Evolutionary conservation across 1,139 yeast genomes (phyloP).

Genomic region (Meyerozyma sp.): DNA sequence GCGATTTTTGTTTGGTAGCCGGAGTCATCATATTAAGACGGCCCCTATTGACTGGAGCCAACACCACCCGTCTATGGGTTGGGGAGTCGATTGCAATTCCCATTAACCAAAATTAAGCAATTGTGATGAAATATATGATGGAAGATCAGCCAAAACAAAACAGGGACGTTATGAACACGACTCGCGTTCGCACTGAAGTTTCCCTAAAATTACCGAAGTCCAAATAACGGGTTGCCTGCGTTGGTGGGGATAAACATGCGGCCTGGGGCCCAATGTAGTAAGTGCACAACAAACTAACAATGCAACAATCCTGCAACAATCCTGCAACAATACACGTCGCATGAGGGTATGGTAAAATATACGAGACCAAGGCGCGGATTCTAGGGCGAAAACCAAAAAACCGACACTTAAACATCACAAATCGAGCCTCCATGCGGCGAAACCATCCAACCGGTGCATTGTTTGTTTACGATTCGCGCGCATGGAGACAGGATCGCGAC

Average conservation of each 20-base stretch:
- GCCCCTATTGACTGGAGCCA: constrained; percentile 12
- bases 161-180: neutral
- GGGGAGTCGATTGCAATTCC: neutral
- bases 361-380: neutral
- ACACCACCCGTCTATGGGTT: constrained; percentile 10
- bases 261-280: neutral
- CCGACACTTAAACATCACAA: neutral
- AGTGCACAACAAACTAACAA: neutral
- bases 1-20: neutral
- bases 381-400: neutral
- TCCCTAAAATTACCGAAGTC: constrained; percentile 1
- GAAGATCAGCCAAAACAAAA: constrained; percentile 1
- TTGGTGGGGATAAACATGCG: neutral
- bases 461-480: constrained; percentile 1
- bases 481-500: neutral
- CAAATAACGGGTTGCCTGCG: neutral
- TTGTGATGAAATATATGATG: neutral
- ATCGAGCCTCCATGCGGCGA: neutral
- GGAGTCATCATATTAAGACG: constrained; percentile 9
- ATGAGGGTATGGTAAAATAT: neutral
- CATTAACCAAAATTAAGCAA: neutral
- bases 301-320: no score
- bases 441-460: neutral
- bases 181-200: neutral
- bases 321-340: constrained; percentile 1